Conservation (phyloP, 1,284 basidiomycete genomes). For the Tetrapyrgos nigripes region DNA sequence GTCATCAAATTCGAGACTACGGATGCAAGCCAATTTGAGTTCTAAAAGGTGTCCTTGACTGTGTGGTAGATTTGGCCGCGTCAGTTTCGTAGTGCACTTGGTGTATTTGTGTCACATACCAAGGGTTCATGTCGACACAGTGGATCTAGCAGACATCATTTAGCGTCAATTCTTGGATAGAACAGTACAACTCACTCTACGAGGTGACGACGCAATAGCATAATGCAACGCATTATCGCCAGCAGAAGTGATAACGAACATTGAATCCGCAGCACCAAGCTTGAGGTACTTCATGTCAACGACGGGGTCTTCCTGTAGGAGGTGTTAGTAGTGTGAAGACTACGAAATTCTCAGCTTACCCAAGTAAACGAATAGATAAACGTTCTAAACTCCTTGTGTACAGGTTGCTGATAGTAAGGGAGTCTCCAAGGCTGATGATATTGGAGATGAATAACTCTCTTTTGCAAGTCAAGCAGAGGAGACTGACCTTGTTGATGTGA, state of each 20-base stretch:
- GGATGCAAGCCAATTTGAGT: conserved; percentile 77
- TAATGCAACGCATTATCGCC: conserved; percentile 88
- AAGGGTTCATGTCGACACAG: conserved; percentile 78
- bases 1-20: conserved; percentile 68
- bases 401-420: conserved; percentile 78
- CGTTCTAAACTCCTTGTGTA: conserved; percentile 80
- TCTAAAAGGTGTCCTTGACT: conserved; percentile 83
- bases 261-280: conserved; percentile 67
- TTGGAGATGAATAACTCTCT: conserved; percentile 7
- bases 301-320: conserved; percentile 70
- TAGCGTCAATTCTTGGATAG: background rate
- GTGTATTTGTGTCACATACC: conserved; percentile 33
- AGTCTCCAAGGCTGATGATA: conserved; percentile 66
- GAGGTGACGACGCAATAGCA: conserved; percentile 69
- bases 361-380: conserved; percentile 82
- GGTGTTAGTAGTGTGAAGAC: background rate
- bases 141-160: conserved; percentile 54
- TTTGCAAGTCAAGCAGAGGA: background rate
- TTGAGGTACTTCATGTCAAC: conserved; percentile 78
- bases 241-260: conserved; percentile 82
- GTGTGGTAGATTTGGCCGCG: background rate
- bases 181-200: conserved; percentile 40
- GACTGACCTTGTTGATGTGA: conserved; percentile 60
- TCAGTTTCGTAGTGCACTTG: background rate
- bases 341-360: conserved; percentile 37